Percentiles rank a stretch among this genome's conserved stretches.
Conservation (phyloP, 2,329 filamentous ascomycete species). For the Coniochaeta prunicola region DNA sequence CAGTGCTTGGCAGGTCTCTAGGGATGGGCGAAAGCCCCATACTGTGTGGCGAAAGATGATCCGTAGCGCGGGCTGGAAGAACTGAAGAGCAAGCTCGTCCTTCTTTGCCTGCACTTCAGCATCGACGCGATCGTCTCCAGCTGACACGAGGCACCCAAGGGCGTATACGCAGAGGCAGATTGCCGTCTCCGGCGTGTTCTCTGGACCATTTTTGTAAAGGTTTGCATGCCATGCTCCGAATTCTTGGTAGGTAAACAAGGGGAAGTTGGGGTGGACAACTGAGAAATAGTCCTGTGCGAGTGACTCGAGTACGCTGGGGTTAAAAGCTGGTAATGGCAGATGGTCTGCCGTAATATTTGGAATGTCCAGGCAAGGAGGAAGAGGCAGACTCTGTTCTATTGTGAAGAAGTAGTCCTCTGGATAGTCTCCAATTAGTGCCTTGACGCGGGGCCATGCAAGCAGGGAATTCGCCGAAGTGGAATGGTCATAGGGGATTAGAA, state of each 20-base stretch:
- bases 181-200: constrained; percentile 17
- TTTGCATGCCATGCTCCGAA: constrained; percentile 15
- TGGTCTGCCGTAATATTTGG: constrained; percentile 8
- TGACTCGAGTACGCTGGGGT: constrained; percentile 11
- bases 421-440: constrained; percentile 21
- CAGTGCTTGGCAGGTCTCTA: constrained; percentile 19
- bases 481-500: constrained; percentile 18
- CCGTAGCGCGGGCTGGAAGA: constrained; percentile 21
- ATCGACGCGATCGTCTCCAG: constrained; percentile 9
- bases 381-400: constrained; percentile 16
- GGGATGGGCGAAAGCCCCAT: constrained; percentile 20
- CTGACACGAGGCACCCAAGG: constrained; percentile 17
- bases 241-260: constrained; percentile 18
- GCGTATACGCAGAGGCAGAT: constrained; percentile 23
- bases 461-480: constrained; percentile 22
- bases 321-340: background rate
- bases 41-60: constrained; percentile 19
- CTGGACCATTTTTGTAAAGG: constrained; percentile 14
- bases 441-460: constrained; percentile 17
- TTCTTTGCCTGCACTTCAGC: background rate
- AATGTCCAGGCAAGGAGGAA: constrained; percentile 13
- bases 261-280: constrained; percentile 17
- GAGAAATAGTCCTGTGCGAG: constrained; percentile 18
- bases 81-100: constrained; percentile 13
- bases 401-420: constrained; percentile 19